These are phyloP conservation scores for Penicillium mononematosum DNA, from an alignment of 495 filamentous ascomycete species.

Conservation along the genomic window DNA sequence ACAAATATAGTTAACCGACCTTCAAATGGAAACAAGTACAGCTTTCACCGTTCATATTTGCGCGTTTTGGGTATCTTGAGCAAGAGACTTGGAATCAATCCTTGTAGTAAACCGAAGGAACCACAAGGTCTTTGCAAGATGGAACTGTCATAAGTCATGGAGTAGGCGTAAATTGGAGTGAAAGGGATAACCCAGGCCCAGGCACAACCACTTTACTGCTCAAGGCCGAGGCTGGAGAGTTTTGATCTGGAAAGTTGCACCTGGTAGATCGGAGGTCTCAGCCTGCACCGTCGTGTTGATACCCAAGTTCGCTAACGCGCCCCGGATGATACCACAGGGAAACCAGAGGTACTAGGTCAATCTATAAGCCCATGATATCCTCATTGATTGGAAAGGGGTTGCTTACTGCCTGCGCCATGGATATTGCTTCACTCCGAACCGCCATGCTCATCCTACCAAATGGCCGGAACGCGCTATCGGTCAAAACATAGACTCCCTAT, in stretches of 20 bases:
- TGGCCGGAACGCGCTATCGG: constrained; percentile 88
- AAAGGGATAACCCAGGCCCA: constrained; percentile 9
- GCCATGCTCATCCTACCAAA: constrained; percentile 84
- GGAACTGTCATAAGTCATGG: not conserved
- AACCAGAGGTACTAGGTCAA: constrained; percentile 80
- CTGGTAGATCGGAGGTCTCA: constrained; percentile 79
- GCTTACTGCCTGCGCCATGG: constrained; percentile 77
- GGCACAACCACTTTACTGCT: constrained; percentile 6
- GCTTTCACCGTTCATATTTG: constrained; percentile 14
- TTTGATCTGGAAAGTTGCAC: constrained; percentile 95
- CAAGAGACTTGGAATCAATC: not conserved
- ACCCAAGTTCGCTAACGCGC: constrained; percentile 83
- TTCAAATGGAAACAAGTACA: constrained; percentile 23
- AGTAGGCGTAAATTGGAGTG: not conserved
- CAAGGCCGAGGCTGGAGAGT: constrained; percentile 62
- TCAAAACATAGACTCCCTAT: constrained; percentile 92
- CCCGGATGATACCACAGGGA: constrained; percentile 86
- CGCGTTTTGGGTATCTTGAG: not conserved
- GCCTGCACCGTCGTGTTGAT: constrained; percentile 89
- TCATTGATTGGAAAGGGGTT: not conserved
- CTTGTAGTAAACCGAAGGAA: not conserved
- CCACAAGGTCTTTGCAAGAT: not conserved
- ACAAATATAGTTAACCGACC: constrained; percentile 15
- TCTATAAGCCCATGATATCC: not conserved
- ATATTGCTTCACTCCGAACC: constrained; percentile 65